Conservation (phyloP, 306 rosid genomes). For the Rosa multiflora region DNA sequence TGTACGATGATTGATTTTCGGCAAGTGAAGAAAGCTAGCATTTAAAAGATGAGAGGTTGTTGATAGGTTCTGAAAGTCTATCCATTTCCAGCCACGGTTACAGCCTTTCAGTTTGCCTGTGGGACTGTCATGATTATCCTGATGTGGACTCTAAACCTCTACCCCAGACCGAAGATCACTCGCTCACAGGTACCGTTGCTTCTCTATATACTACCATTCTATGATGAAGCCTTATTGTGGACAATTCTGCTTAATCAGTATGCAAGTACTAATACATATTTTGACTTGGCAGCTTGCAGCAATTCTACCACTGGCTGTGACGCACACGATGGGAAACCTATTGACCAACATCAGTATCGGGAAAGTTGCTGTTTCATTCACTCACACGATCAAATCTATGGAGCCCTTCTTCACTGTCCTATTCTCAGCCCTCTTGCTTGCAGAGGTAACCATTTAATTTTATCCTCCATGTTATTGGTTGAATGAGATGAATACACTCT, state of each 20-base stretch:
- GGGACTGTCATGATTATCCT: slow-evolving; percentile 47
- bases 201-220: neutral
- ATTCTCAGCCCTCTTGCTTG: slow-evolving; percentile 56
- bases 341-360: slow-evolving; percentile 74
- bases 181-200: slow-evolving; percentile 46
- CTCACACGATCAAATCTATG: slow-evolving; percentile 81
- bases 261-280: neutral
- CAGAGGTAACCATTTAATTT: slow-evolving; percentile 46
- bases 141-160: slow-evolving; percentile 59
- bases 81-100: slow-evolving; percentile 85
- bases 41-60: slow-evolving; percentile 32
- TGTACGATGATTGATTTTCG: neutral
- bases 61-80: slow-evolving; percentile 84
- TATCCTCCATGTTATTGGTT: neutral
- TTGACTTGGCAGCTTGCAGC: slow-evolving; percentile 39
- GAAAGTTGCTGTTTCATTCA: slow-evolving; percentile 75
- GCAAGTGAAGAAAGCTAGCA: slow-evolving; percentile 3
- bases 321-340: slow-evolving; percentile 70
- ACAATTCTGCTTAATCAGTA: neutral
- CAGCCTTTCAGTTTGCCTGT: slow-evolving; percentile 60
- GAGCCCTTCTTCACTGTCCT: slow-evolving; percentile 79
- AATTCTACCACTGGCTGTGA: slow-evolving; percentile 59
- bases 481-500: neutral
- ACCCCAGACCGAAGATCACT: slow-evolving; percentile 55
- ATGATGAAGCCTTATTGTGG: neutral